Percentiles rank a stretch among this genome's conserved stretches.
These are phyloP conservation scores for Trichosphaerium sp. DNA, from an alignment of 78 protist species.

Conservation along the genomic window DNA sequence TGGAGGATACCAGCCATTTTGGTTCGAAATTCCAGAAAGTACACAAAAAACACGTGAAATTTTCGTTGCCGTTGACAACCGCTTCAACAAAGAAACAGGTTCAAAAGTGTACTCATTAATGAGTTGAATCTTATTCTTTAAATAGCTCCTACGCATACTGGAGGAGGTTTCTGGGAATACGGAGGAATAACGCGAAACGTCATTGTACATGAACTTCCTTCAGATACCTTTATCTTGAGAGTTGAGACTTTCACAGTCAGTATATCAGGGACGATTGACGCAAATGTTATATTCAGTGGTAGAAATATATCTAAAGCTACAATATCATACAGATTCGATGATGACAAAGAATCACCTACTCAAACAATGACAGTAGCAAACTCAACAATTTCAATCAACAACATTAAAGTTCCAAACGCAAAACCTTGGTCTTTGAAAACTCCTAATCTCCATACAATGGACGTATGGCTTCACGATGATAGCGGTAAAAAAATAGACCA, in stretches of 20 bases:
- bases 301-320: too few relatives aligned
- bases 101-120: too few relatives aligned
- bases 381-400: background rate
- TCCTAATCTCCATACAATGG: too few relatives aligned
- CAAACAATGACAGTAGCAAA: too few relatives aligned
- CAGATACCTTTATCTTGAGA: background rate
- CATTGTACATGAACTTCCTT: constrained; percentile 3
- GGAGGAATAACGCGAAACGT: constrained; percentile 22
- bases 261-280: background rate
- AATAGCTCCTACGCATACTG: constrained; percentile 28
- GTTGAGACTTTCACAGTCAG: background rate
- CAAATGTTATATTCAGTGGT: background rate
- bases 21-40: constrained; percentile 5
- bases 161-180: constrained; percentile 27
- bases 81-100: constrained; percentile 5
- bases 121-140: too few relatives aligned
- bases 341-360: too few relatives aligned
- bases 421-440: too few relatives aligned
- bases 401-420: background rate
- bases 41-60: background rate
- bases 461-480: too few relatives aligned
- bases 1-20: constrained; percentile 19
- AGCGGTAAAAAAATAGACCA: too few relatives aligned
- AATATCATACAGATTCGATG: too few relatives aligned
- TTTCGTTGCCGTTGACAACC: constrained; percentile 2